Evolutionary conservation across 768 basidiomycete genomes (phyloP).

Genomic region (Clitopilus passeckerianus): DNA sequence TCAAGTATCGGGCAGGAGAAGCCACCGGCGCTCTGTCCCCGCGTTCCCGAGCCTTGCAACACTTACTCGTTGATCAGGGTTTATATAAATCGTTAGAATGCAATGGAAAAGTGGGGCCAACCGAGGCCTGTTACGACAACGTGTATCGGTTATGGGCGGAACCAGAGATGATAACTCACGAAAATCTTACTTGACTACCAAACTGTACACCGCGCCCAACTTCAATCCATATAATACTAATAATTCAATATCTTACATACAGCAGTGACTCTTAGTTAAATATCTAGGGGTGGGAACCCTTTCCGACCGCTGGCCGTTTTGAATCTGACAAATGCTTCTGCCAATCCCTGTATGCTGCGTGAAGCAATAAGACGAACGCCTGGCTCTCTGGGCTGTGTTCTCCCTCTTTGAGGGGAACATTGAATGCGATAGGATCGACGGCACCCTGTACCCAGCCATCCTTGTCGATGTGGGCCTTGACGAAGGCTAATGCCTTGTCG

Average conservation of each 20-base stretch:
- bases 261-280: no score
- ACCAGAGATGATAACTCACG: not conserved
- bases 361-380: constrained; percentile 51
- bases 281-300: not conserved
- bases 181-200: not conserved
- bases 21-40: not conserved
- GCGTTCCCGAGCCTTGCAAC: no score
- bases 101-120: no score
- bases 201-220: no score
- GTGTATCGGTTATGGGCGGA: no score
- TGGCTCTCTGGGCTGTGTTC: constrained; percentile 52
- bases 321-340: not conserved
- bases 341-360: constrained; percentile 29
- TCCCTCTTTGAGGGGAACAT: constrained; percentile 26
- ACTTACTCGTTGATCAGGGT: no score
- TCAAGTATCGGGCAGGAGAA: not conserved
- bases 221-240: not conserved
- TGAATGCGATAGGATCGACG: constrained; percentile 49
- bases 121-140: no score
- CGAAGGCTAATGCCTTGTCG: constrained; percentile 29
- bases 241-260: not conserved
- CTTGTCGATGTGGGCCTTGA: constrained; percentile 30
- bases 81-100: no score
- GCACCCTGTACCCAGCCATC: constrained; percentile 40
- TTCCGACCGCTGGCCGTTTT: not conserved